Percentiles rank a stretch among this genome's conserved stretches.
Conservation (phyloP, 225 moss, liverwort and hornwort genomes). For the Sphagnum tenellum region DNA sequence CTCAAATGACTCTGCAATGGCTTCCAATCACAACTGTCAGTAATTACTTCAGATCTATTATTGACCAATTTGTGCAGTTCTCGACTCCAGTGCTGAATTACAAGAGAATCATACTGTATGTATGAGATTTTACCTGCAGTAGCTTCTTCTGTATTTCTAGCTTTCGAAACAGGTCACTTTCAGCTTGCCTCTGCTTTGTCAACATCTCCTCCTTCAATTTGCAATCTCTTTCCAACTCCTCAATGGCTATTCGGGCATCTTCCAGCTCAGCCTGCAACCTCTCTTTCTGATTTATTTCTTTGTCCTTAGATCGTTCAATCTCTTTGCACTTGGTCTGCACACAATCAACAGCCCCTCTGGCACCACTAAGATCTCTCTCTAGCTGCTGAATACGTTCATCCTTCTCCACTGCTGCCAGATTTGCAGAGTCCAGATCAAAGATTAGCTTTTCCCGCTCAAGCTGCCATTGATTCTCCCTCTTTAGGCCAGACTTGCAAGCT, state of each 20-base stretch:
- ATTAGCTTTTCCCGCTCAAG: conserved; percentile 30
- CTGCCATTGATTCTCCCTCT: conserved; percentile 47
- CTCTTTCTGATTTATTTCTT: conserved; percentile 15
- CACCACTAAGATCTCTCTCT: conserved; percentile 34
- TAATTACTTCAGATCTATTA: background rate
- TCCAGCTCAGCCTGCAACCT: conserved; percentile 23
- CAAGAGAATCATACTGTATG: background rate
- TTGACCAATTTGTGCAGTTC: background rate
- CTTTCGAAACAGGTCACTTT: conserved; percentile 20
- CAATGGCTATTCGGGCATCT: conserved; percentile 12
- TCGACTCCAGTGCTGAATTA: background rate
- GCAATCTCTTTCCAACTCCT: conserved; percentile 20
- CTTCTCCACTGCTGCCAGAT: conserved; percentile 20
- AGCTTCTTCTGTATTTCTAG: conserved; percentile 25
- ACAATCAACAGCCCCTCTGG: conserved; percentile 13
- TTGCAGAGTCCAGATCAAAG: conserved; percentile 25
- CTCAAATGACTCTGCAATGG: conserved; percentile 20
- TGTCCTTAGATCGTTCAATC: conserved; percentile 31
- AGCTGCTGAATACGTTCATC: conserved; percentile 31
- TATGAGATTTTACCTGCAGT: conserved; percentile 13
- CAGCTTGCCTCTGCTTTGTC: conserved; percentile 28
- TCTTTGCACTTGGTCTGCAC: conserved; percentile 28
- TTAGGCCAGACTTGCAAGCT: conserved; percentile 26
- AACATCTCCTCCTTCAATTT: conserved; percentile 19
- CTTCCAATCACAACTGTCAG: background rate